Evolutionary conservation across 805 yeast species (phyloP).

Genomic region (Candida alai): DNA sequence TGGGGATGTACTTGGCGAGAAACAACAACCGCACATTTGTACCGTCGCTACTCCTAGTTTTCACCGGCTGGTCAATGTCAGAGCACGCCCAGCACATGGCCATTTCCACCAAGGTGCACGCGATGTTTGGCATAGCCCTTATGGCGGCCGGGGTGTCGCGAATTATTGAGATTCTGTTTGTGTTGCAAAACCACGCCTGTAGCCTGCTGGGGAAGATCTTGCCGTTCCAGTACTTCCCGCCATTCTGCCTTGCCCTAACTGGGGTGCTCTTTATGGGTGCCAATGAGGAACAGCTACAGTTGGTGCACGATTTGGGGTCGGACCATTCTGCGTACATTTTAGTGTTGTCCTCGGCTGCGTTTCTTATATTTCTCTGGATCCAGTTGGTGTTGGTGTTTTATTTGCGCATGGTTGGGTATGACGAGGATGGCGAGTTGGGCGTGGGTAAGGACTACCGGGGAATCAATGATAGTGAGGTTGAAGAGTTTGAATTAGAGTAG

Average conservation of each 20-base stretch:
- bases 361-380: slow-evolving; percentile 65
- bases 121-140: slow-evolving; percentile 76
- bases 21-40: slow-evolving; percentile 64
- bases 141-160: slow-evolving; percentile 76
- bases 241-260: slow-evolving; percentile 71
- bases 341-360: slow-evolving; percentile 68
- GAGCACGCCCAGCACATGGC: slow-evolving; percentile 75
- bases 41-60: slow-evolving; percentile 77
- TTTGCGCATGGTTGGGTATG: slow-evolving; percentile 40
- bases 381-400: slow-evolving; percentile 58
- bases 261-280: slow-evolving; percentile 91
- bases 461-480: slow-evolving; percentile 17
- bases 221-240: slow-evolving; percentile 84
- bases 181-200: slow-evolving; percentile 58
- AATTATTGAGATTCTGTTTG: slow-evolving; percentile 73
- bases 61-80: slow-evolving; percentile 94
- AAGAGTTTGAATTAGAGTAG: slow-evolving; percentile 36
- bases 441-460: slow-evolving; percentile 12
- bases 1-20: slow-evolving; percentile 71
- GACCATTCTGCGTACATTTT: slow-evolving; percentile 83
- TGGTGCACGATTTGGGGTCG: slow-evolving; percentile 71
- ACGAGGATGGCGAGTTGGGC: slow-evolving; percentile 34
- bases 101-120: slow-evolving; percentile 84
- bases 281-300: slow-evolving; percentile 76
- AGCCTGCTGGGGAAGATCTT: slow-evolving; percentile 43